These are phyloP conservation scores for Litsea cubeba DNA, from an alignment of 164 flowering plant genomes.

Conservation along the genomic window DNA sequence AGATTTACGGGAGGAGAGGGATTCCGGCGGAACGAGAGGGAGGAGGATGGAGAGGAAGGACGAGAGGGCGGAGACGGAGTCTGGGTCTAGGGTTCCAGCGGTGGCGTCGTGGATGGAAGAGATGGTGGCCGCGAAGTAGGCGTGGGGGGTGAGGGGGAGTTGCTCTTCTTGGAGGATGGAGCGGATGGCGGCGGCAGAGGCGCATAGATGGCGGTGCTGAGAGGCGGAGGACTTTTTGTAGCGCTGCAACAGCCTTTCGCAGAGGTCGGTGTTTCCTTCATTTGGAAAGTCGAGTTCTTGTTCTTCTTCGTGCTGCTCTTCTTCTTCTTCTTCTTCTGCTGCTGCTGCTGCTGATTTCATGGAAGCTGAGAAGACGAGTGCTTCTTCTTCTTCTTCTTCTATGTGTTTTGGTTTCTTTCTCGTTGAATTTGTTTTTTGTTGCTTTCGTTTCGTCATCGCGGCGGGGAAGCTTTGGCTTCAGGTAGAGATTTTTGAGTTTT, in stretches of 20 bases:
- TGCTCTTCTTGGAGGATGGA: slow-evolving; percentile 54
- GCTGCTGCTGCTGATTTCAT: neutral
- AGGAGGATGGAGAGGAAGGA: slow-evolving; percentile 56
- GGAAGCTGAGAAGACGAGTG: neutral
- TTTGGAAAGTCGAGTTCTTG: neutral
- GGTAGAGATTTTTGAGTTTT: too few species aligned
- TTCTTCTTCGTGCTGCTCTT: neutral
- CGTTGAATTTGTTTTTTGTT: too few species aligned
- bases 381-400: slow-evolving; percentile 2
- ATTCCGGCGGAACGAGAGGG: slow-evolving; percentile 40
- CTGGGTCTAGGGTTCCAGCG: slow-evolving; percentile 26
- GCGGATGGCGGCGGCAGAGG: slow-evolving; percentile 80
- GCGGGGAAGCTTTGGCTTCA: too few species aligned
- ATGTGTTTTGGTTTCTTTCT: neutral
- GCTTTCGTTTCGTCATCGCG: neutral
- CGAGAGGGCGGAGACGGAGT: slow-evolving; percentile 45
- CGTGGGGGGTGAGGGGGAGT: slow-evolving; percentile 59
- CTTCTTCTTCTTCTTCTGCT: neutral
- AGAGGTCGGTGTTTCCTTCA: slow-evolving; percentile 40
- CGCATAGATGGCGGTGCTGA: slow-evolving; percentile 91
- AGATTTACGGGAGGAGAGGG: slow-evolving; percentile 47
- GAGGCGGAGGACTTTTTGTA: slow-evolving; percentile 74
- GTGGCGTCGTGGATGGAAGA: slow-evolving; percentile 34
- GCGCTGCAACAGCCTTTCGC: slow-evolving; percentile 62
- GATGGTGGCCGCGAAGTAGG: slow-evolving; percentile 84